phyloP scores from a whole-genome alignment of 257 asterid genomes.

The Solanum sitiens region DNA sequence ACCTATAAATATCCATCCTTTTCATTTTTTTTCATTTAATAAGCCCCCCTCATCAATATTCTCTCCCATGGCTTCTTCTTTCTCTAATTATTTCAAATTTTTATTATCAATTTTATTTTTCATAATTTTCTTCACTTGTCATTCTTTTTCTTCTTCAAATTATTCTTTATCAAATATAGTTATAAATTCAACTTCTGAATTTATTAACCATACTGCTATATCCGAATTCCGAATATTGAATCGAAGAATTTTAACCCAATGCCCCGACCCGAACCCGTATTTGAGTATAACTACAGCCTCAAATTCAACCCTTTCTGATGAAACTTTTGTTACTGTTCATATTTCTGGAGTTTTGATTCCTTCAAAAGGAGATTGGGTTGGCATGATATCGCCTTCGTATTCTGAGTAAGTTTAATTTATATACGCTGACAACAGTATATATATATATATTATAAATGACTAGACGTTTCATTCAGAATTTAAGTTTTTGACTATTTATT shows the following conservation, averaged over 20 bases:
- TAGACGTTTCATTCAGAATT: background rate
- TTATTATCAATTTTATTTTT: background rate
- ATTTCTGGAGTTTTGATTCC: constrained; percentile 48
- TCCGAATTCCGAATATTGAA: constrained; percentile 58
- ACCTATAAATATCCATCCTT: background rate
- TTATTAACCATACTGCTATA: constrained; percentile 48
- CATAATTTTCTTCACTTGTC: background rate
- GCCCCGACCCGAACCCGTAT: constrained; percentile 46
- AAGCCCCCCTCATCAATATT: background rate
- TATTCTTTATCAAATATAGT: background rate
- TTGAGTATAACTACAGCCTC: constrained; percentile 21
- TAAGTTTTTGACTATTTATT: background rate
- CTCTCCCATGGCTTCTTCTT: background rate
- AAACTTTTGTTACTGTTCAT: constrained; percentile 35
- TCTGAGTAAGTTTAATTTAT: constrained; percentile 24
- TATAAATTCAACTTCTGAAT: constrained; percentile 2
- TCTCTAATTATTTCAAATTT: background rate
- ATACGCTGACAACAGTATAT: background rate
- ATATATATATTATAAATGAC: background rate
- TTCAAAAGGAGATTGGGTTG: constrained; percentile 53
- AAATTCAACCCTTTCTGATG: constrained; percentile 33
- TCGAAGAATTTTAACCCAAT: constrained; percentile 17
- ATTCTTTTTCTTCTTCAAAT: background rate
- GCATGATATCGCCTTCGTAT: constrained; percentile 73
- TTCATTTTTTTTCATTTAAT: background rate